phyloP scores from a whole-genome alignment of 345 rosid species.

The Citrus cavaleriei region DNA sequence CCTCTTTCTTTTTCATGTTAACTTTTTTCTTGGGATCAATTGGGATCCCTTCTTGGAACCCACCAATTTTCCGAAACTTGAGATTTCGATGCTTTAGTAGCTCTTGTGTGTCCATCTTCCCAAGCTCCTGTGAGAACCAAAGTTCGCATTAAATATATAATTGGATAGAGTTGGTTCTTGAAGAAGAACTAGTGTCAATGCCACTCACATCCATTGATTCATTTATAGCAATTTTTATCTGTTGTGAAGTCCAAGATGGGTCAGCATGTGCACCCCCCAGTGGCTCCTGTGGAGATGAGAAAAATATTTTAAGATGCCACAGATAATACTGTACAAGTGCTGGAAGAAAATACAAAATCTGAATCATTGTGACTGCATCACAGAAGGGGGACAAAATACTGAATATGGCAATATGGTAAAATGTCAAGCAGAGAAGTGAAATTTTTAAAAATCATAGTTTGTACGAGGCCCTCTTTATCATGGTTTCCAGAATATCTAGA shows the following conservation, averaged over 20 bases:
- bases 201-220: constrained; percentile 74
- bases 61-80: constrained; percentile 85
- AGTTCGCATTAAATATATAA: constrained; percentile 1
- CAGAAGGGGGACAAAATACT: background rate
- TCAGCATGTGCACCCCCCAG: constrained; percentile 95
- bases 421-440: constrained; percentile 4
- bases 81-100: constrained; percentile 69
- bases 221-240: constrained; percentile 74
- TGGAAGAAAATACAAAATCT: constrained; percentile 5
- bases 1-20: constrained; percentile 74
- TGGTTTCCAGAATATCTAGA: background rate
- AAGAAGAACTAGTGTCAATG: constrained; percentile 10
- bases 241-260: constrained; percentile 86
- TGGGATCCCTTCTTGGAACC: constrained; percentile 59
- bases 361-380: background rate
- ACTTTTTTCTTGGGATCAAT: constrained; percentile 58
- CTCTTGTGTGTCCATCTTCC: constrained; percentile 55
- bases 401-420: background rate
- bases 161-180: background rate
- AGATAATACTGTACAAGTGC: constrained; percentile 8
- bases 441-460: background rate
- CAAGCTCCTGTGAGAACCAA: constrained; percentile 59
- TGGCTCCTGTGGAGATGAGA: constrained; percentile 59
- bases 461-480: background rate
- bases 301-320: constrained; percentile 12